Conservation (phyloP, 2,329 filamentous ascomycete genomes). For the Trichoderma endophyticum region DNA sequence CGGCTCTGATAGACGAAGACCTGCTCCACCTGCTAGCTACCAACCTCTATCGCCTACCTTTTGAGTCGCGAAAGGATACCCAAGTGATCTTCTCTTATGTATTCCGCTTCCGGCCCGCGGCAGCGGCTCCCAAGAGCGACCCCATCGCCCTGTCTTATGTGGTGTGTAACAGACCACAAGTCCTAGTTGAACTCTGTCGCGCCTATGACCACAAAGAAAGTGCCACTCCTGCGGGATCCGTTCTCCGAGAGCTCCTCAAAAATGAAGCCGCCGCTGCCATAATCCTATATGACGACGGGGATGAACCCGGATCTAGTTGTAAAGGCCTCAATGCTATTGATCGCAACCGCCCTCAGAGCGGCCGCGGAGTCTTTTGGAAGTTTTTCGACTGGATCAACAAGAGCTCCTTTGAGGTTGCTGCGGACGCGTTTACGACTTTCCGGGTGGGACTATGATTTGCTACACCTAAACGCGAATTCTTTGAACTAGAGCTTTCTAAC, state of each 20-base stretch:
- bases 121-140: conserved; percentile 64
- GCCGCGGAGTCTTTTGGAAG: conserved; percentile 87
- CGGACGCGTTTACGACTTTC: conserved; percentile 97
- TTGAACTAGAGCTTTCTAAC: neutral
- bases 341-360: conserved; percentile 69
- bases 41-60: conserved; percentile 80
- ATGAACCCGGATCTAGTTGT: conserved; percentile 65
- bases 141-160: conserved; percentile 87
- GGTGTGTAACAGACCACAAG: conserved; percentile 78
- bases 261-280: conserved; percentile 87
- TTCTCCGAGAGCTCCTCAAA: conserved; percentile 83
- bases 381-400: conserved; percentile 98
- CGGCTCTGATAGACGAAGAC: conserved; percentile 82
- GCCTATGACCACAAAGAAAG: conserved; percentile 90
- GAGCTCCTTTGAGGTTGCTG: conserved; percentile 92
- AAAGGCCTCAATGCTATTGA: conserved; percentile 76
- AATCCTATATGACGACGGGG: conserved; percentile 87
- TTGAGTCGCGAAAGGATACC: conserved; percentile 93
- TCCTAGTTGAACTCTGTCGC: conserved; percentile 82
- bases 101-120: conserved; percentile 79
- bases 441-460: conserved; percentile 55
- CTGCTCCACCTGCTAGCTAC: conserved; percentile 79
- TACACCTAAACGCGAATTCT: neutral
- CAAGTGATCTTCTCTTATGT: conserved; percentile 95
- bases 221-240: conserved; percentile 84